Evolutionary conservation across 148 eudicot genomes (phyloP).

Genomic region (Rhododendron henanense): DNA sequence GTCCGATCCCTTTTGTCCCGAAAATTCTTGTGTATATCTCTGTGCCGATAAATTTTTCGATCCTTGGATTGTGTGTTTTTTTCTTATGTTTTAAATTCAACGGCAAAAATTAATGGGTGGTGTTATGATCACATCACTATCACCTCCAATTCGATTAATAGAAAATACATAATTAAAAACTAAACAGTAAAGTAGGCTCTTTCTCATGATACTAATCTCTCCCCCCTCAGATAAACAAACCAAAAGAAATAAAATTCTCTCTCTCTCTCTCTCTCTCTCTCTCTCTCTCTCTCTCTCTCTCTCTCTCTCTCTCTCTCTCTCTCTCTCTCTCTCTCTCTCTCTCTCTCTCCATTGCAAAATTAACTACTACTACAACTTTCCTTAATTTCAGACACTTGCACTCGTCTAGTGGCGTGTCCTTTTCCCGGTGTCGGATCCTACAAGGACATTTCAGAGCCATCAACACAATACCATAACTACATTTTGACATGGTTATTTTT

Average conservation of each 20-base stretch:
- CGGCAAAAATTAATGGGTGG: not conserved
- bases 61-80: too few species aligned
- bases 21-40: rapidly evolving
- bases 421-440: constrained; percentile 1
- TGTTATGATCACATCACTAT: constrained; percentile 11
- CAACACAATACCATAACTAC: not conserved
- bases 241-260: not conserved
- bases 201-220: not conserved
- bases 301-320: not conserved
- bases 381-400: not conserved
- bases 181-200: constrained; percentile 4
- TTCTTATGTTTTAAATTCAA: too few species aligned
- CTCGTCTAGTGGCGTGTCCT: not conserved
- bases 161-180: not conserved
- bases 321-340: constrained; percentile 1
- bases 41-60: too few species aligned
- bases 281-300: not conserved
- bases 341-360: not conserved
- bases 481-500: not conserved
- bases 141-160: not conserved
- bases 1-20: too few species aligned
- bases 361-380: not conserved
- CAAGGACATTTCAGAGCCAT: constrained; percentile 6
- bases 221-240: not conserved
- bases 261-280: constrained; percentile 3